Base-by-base conservation (phyloP, 768 basidiomycete species). In the Fibroporia radiculosa region DNA sequence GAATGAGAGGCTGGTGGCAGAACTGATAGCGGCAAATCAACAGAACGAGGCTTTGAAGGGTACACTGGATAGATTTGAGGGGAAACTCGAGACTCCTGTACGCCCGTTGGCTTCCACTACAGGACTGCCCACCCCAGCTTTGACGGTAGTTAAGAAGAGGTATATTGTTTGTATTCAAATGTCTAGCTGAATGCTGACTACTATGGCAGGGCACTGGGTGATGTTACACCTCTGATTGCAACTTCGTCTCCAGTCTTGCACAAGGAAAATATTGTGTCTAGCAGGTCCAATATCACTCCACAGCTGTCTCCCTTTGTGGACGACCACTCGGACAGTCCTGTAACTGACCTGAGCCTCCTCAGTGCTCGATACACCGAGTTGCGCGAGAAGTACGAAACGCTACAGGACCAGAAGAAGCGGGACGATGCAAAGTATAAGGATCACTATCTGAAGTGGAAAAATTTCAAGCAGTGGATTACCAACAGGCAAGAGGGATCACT, bases 361-460 rank as follows among this genome's bases (percentile, higher is more conserved):
- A 23, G 44, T 24, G 11, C 7, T 4, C 19, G 39, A 18, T 18
- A 38, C 6, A 4, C 25, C 12, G 36, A n/a, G 3, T 19, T 45
- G 11, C 37, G 39, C 14, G 26, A 14, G 24, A 23, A 45, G 11
- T 78, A 74, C 45, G 73, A 77, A 31, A 65, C 63, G 0, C 62
- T 84, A 1, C 48, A 61, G 4, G 62, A 64, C 29, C 62, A 66
- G 23, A 71, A 72, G 43, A 65, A 69, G 40, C 68, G 72, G 1
- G 71, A 71, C 11, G 68, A 67, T 10, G 64, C 59, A 18, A 70
- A 69, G 16, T 77, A 77, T 58, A 69, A 72, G 48, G 47, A 49
- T 16, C 75, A 83, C 56, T 78, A 71, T 43, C 29, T 13, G 4
- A 43, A 24, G 27, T 56, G 53, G 56, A 29, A 34, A 19, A 22